Evolutionary conservation across 768 basidiomycete species (phyloP).

Genomic region (Tylopilus plumbeoviolaceoides): DNA sequence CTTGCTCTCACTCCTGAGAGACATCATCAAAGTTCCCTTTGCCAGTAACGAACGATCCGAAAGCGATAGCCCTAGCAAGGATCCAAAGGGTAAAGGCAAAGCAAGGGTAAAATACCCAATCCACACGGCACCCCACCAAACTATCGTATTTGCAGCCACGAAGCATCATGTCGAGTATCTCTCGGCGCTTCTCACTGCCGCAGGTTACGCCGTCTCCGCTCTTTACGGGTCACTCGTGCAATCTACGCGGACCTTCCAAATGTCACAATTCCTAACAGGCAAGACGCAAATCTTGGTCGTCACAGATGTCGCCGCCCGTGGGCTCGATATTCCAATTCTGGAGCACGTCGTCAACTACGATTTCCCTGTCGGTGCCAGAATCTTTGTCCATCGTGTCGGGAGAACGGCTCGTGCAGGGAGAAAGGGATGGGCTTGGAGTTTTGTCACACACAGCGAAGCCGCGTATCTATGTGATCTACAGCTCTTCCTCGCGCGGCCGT

Average conservation of each 20-base stretch:
- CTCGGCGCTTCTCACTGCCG: conserved; percentile 65
- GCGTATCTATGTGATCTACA: conserved; percentile 92
- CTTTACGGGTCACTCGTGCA: conserved; percentile 97
- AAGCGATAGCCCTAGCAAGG: conserved; percentile 22
- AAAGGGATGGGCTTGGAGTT: conserved; percentile 95
- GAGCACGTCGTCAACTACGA: conserved; percentile 99
- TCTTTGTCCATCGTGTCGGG: conserved; percentile 96
- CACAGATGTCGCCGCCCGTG: conserved; percentile 96
- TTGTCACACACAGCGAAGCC: conserved; percentile 80
- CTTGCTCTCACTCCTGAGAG: conserved; percentile 75
- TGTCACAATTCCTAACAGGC: conserved; percentile 85
- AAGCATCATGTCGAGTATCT: conserved; percentile 99
- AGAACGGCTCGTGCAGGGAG: conserved; percentile 94
- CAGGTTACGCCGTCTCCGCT: conserved; percentile 87
- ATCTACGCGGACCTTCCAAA: conserved; percentile 80
- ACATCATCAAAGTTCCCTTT: conserved; percentile 81
- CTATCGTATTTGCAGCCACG: conserved; percentile 91
- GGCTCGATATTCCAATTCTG: conserved; percentile 94
- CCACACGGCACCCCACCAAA: conserved; percentile 81
- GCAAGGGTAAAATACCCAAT: conserved; percentile 40
- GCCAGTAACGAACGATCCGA: conserved; percentile 29
- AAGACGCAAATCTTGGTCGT: conserved; percentile 84
- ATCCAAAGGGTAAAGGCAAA: conserved; percentile 51
- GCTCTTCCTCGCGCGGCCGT: conserved; percentile 80
- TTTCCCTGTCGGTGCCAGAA: conserved; percentile 88